Percentiles rank a stretch among this genome's conserved stretches.
These are phyloP conservation scores for Calvatia gigantea DNA, from an alignment of 768 basidiomycete species.

Conservation along the genomic window DNA sequence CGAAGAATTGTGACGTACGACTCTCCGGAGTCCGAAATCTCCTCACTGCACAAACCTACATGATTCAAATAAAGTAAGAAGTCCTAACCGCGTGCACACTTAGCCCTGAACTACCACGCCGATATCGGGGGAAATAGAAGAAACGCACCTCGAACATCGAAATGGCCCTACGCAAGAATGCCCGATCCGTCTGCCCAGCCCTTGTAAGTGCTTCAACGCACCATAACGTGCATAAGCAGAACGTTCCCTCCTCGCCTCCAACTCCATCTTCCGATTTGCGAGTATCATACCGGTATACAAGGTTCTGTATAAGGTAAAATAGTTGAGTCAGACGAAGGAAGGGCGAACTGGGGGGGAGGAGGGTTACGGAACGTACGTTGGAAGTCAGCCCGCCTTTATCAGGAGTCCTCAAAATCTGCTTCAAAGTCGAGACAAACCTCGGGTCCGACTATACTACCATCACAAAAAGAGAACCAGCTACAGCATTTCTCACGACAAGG, in stretches of 20 bases:
- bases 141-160: conserved; percentile 83
- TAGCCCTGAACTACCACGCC: no score
- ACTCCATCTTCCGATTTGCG: conserved; percentile 87
- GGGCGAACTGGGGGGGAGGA: not conserved
- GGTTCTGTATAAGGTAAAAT: conserved; percentile 45
- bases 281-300: conserved; percentile 90
- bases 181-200: conserved; percentile 73
- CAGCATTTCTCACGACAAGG: not conserved
- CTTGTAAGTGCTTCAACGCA: conserved; percentile 87
- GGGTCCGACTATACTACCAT: conserved; percentile 76
- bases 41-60: conserved; percentile 82
- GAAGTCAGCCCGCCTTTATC: conserved; percentile 91
- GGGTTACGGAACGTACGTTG: conserved; percentile 47
- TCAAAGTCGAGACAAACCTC: conserved; percentile 82
- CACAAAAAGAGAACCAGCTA: conserved; percentile 14
- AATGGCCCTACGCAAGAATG: conserved; percentile 63
- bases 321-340: not conserved
- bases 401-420: conserved; percentile 78
- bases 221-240: conserved; percentile 87
- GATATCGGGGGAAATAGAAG: no score
- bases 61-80: conserved; percentile 85
- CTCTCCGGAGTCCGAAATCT: conserved; percentile 83
- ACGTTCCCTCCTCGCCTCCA: conserved; percentile 94
- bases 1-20: conserved; percentile 47
- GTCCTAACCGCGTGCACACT: no score